Evolutionary conservation across 2,329 filamentous ascomycete genomes (phyloP).

Genomic region (Magnaporthales sp.): DNA sequence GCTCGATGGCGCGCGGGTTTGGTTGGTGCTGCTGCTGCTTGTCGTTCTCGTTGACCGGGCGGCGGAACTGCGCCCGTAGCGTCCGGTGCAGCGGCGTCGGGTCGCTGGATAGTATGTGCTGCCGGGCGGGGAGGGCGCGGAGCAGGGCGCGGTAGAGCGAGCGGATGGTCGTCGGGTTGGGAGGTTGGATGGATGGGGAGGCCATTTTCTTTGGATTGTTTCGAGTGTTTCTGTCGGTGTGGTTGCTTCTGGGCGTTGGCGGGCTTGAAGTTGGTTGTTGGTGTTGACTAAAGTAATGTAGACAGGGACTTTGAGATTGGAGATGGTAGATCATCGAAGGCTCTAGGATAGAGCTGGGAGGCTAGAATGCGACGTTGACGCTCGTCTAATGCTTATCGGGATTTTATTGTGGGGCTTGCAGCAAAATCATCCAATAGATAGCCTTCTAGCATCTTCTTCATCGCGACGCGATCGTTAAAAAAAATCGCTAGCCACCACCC

Average conservation of each 20-base stretch:
- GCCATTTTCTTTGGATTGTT: slow-evolving; percentile 7
- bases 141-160: slow-evolving; percentile 82
- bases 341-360: background rate
- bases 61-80: slow-evolving; percentile 55
- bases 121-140: slow-evolving; percentile 74
- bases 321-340: background rate
- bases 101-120: slow-evolving; percentile 44
- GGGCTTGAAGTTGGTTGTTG: background rate
- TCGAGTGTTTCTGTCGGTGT: background rate
- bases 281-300: background rate
- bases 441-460: background rate
- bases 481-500: background rate
- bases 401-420: background rate
- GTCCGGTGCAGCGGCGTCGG: slow-evolving; percentile 58
- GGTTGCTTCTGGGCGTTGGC: background rate
- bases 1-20: slow-evolving; percentile 14
- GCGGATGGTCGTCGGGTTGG: slow-evolving; percentile 44
- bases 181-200: slow-evolving; percentile 15
- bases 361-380: background rate
- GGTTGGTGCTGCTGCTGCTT: slow-evolving; percentile 3
- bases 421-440: background rate
- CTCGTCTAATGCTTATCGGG: background rate
- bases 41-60: slow-evolving; percentile 8
- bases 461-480: background rate
- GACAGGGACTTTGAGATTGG: background rate